These are phyloP conservation scores for Cordyceps fumosorosea DNA, from an alignment of 2,329 filamentous ascomycete genomes.

Conservation along the genomic window DNA sequence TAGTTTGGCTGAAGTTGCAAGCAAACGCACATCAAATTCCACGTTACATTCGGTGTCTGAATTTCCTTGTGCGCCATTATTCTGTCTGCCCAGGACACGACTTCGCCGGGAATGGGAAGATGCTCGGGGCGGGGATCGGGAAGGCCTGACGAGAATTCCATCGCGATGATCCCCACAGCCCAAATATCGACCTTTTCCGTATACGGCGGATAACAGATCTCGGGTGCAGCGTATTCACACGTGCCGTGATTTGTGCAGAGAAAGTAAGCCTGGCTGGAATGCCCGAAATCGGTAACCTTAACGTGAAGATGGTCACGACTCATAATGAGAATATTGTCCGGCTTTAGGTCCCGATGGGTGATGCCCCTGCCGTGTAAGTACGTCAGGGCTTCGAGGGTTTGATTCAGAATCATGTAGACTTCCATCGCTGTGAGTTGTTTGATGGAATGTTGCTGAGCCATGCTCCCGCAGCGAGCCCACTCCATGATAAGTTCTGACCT, in stretches of 20 bases:
- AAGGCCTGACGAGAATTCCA: not conserved
- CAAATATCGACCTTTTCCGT: not conserved
- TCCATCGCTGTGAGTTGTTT: not conserved
- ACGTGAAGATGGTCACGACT: not conserved
- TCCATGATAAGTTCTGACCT: not conserved
- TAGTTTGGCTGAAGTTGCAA: no score
- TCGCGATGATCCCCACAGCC: not conserved
- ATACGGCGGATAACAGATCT: not conserved
- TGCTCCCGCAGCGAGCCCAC: not conserved
- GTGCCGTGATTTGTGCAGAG: not conserved
- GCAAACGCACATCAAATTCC: no score
- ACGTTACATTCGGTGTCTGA: no score
- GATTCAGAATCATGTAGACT: not conserved
- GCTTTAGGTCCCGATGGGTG: not conserved
- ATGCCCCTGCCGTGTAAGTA: not conserved
- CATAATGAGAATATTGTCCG: not conserved
- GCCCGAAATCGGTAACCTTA: not conserved
- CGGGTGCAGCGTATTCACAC: not conserved
- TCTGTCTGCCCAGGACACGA: no score
- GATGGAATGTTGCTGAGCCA: not conserved
- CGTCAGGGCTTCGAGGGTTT: not conserved
- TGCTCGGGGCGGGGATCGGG: not conserved
- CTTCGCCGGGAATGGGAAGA: no score
- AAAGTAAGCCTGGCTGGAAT: not conserved
- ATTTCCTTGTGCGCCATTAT: no score